Evolutionary conservation across 495 filamentous ascomycete species (phyloP).

Genomic region (Aspergillus coremiiformis): DNA sequence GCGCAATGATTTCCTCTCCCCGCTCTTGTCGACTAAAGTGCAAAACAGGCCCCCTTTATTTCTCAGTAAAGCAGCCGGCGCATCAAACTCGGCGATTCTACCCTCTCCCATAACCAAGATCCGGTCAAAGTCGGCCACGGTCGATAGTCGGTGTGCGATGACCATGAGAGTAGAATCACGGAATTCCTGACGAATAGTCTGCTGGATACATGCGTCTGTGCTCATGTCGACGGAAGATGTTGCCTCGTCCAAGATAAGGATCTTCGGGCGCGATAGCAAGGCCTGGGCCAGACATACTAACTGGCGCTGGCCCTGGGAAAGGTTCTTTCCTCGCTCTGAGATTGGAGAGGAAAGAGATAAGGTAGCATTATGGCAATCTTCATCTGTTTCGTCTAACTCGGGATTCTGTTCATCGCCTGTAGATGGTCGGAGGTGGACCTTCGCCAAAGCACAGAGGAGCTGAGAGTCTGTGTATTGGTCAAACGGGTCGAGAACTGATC

Average conservation of each 20-base stretch:
- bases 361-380: conserved; percentile 22
- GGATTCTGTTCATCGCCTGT: neutral
- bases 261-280: conserved; percentile 62
- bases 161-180: conserved; percentile 64
- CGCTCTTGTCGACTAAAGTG: conserved; percentile 61
- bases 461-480: conserved; percentile 50
- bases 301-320: conserved; percentile 74
- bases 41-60: conserved; percentile 45
- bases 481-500: conserved; percentile 45
- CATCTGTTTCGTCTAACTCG: neutral
- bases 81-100: conserved; percentile 55
- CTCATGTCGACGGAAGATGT: conserved; percentile 72
- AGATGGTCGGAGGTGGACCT: conserved; percentile 17
- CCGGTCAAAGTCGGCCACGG: conserved; percentile 68
- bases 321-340: conserved; percentile 60
- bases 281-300: conserved; percentile 73
- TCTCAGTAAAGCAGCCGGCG: conserved; percentile 54
- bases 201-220: conserved; percentile 48
- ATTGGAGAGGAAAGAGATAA: conserved; percentile 45
- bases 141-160: conserved; percentile 70
- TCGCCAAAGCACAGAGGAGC: conserved; percentile 51
- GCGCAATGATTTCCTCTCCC: conserved; percentile 40
- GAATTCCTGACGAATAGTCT: conserved; percentile 40
- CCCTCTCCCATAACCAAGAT: conserved; percentile 68
- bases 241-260: conserved; percentile 76